Evolutionary conservation across 2,329 filamentous ascomycete genomes (phyloP).

Genomic region (Exserohilum turcica): DNA sequence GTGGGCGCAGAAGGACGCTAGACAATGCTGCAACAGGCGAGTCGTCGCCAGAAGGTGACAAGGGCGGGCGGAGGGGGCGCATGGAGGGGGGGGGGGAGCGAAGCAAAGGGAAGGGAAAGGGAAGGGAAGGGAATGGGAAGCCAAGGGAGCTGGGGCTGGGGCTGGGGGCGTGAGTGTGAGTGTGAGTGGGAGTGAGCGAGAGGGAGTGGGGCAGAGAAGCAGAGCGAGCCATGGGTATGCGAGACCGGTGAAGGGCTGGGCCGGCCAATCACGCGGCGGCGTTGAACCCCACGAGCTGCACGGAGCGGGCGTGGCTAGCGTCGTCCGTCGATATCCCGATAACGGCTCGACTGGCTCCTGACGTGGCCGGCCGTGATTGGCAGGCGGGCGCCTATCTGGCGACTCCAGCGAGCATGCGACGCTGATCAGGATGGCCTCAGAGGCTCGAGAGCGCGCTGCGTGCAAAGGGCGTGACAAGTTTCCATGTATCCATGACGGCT

Average conservation of each 20-base stretch:
- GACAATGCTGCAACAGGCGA: slow-evolving; percentile 40
- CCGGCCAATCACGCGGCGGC: slow-evolving; percentile 31
- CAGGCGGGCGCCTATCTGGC: slow-evolving; percentile 33
- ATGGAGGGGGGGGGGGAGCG: too few relatives aligned
- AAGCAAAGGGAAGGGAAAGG: too few relatives aligned
- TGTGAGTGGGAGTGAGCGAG: too few relatives aligned
- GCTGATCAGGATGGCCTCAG: slow-evolving; percentile 17
- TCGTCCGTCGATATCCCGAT: slow-evolving; percentile 41
- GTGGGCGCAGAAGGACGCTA: slow-evolving; percentile 35
- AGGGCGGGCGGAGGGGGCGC: not conserved
- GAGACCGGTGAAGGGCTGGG: slow-evolving; percentile 35
- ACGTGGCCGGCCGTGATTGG: slow-evolving; percentile 48
- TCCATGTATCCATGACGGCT: not conserved
- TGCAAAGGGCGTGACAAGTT: slow-evolving; percentile 1
- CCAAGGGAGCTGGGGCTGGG: too few relatives aligned
- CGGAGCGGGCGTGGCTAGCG: slow-evolving; percentile 45
- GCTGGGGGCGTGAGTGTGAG: too few relatives aligned
- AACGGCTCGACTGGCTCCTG: slow-evolving; percentile 44
- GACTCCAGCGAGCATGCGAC: slow-evolving; percentile 30
- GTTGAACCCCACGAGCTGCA: slow-evolving; percentile 37
- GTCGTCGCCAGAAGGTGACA: slow-evolving; percentile 31
- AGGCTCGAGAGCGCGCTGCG: slow-evolving; percentile 4
- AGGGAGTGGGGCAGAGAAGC: slow-evolving; percentile 25
- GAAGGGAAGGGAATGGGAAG: too few relatives aligned
- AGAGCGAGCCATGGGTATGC: slow-evolving; percentile 20